A percentile compares a stretch with the other conserved stretches of the same genome.
These are phyloP conservation scores for Entomortierella parvispora DNA, from an alignment of 192 early-diverging fungal species.

Conservation along the genomic window DNA sequence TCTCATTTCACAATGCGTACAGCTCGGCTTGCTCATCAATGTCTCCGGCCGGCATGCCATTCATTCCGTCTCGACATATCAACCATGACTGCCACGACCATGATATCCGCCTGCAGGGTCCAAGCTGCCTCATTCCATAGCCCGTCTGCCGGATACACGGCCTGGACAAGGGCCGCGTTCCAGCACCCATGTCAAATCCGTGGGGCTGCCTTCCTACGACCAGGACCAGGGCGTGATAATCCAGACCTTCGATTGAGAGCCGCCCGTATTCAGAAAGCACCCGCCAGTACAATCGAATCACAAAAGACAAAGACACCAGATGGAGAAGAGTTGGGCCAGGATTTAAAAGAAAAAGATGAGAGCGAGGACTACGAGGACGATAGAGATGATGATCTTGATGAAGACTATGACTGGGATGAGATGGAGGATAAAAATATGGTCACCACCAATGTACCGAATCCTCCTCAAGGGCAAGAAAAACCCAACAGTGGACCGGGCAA, in stretches of 20 bases:
- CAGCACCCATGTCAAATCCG: conserved; percentile 12
- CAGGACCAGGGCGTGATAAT: conserved; percentile 25
- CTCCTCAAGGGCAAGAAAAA: neutral
- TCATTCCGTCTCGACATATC: too few relatives aligned
- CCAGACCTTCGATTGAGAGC: neutral
- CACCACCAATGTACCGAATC: neutral
- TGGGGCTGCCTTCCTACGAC: conserved; percentile 26
- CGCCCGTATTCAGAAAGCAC: too few relatives aligned
- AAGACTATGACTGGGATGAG: neutral
- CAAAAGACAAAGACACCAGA: too few relatives aligned
- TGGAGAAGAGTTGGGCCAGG: neutral
- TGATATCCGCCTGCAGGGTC: too few relatives aligned
- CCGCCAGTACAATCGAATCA: too few relatives aligned
- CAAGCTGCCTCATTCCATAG: too few relatives aligned
- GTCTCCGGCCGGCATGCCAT: too few relatives aligned
- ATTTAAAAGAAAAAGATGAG: neutral
- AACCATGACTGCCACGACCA: too few relatives aligned
- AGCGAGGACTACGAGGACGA: neutral
- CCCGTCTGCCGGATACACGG: too few relatives aligned
- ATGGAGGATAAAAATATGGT: neutral
- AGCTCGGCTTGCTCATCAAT: too few relatives aligned
- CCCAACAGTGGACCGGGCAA: conserved; percentile 6
- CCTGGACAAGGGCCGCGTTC: too few relatives aligned
- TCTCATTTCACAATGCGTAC: too few relatives aligned
- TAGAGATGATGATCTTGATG: neutral